Percentiles rank a stretch among this genome's conserved stretches.
Conservation (phyloP, 2,329 filamentous ascomycete genomes). For the Bipolaris bicolor region DNA sequence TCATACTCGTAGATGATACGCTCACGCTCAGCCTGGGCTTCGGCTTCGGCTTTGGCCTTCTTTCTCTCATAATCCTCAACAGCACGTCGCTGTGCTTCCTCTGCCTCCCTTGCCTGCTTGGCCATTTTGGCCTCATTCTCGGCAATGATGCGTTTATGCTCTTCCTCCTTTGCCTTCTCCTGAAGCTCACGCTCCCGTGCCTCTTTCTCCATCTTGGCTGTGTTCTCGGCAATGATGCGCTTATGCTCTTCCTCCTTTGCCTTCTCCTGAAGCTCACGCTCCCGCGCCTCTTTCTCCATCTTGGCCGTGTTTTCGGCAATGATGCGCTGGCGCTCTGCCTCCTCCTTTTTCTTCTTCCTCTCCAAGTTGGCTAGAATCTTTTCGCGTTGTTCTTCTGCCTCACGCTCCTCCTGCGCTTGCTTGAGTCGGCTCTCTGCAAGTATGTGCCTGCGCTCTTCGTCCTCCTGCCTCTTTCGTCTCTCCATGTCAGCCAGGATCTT, state of each 20-base stretch:
- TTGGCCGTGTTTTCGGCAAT: slow-evolving; percentile 42
- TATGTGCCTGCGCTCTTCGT: slow-evolving; percentile 34
- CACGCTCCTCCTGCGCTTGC: slow-evolving; percentile 10
- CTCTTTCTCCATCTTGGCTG: slow-evolving; percentile 37
- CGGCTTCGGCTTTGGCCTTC: slow-evolving; percentile 41
- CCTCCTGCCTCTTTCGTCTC: slow-evolving; percentile 46
- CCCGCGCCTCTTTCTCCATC: slow-evolving; percentile 37
- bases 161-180: slow-evolving; percentile 19
- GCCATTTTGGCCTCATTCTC: slow-evolving; percentile 41
- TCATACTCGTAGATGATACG: slow-evolving; percentile 47
- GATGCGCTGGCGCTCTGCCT: slow-evolving; percentile 34
- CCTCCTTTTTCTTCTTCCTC: slow-evolving; percentile 36
- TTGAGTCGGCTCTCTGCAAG: slow-evolving; percentile 37
- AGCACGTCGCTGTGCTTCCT: slow-evolving; percentile 40
- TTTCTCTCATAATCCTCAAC: slow-evolving; percentile 45
- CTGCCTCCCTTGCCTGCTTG: slow-evolving; percentile 40
- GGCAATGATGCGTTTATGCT: slow-evolving; percentile 38
- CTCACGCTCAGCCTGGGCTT: slow-evolving; percentile 39
- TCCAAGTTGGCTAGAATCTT: slow-evolving; percentile 21
- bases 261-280: slow-evolving; percentile 26
- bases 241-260: slow-evolving; percentile 30
- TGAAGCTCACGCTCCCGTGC: slow-evolving; percentile 33
- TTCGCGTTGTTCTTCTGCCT: slow-evolving; percentile 28
- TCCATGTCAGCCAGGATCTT: slow-evolving; percentile 46
- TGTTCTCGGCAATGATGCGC: slow-evolving; percentile 42